A percentile compares a stretch with the other conserved stretches of the same genome.
Evolutionary conservation across 176 grass and related monocot genomes (phyloP).

Genomic region (Aegilops bicornis): DNA sequence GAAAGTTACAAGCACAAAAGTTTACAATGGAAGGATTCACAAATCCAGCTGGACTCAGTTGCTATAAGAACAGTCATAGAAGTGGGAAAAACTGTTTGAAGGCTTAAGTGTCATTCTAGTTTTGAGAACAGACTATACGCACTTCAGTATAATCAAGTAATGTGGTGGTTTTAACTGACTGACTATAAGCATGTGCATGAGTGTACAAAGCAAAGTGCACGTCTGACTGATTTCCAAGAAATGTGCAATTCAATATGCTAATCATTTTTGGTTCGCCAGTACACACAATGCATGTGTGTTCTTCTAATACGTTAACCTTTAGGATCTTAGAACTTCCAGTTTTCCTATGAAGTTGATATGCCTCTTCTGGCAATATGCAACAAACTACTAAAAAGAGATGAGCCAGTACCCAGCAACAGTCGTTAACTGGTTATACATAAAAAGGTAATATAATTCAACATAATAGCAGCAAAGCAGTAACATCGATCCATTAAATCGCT

Average conservation of each 20-base stretch:
- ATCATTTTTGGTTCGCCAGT: neutral
- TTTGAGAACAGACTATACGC: neutral
- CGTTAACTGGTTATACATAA: neutral
- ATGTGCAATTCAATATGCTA: neutral
- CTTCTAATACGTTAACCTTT: neutral
- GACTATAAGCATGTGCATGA: neutral
- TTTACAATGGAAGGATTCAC: conserved; percentile 25
- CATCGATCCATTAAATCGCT: neutral
- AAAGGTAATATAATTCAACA: neutral
- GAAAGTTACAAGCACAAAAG: conserved; percentile 33
- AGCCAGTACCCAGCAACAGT: neutral
- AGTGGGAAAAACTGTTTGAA: neutral
- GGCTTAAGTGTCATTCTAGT: neutral
- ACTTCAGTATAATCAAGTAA: neutral
- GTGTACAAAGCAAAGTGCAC: neutral
- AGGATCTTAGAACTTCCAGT: neutral
- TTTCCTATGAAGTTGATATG: neutral
- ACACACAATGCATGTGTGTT: neutral
- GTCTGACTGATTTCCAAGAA: neutral
- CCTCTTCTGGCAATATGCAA: neutral
- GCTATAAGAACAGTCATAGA: neutral
- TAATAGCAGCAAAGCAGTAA: neutral
- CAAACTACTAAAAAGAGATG: neutral
- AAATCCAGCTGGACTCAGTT: neutral
- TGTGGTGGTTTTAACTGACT: neutral